These are phyloP conservation scores for Fusarium burgessii DNA, from an alignment of 2,329 filamentous ascomycete species.

Conservation along the genomic window DNA sequence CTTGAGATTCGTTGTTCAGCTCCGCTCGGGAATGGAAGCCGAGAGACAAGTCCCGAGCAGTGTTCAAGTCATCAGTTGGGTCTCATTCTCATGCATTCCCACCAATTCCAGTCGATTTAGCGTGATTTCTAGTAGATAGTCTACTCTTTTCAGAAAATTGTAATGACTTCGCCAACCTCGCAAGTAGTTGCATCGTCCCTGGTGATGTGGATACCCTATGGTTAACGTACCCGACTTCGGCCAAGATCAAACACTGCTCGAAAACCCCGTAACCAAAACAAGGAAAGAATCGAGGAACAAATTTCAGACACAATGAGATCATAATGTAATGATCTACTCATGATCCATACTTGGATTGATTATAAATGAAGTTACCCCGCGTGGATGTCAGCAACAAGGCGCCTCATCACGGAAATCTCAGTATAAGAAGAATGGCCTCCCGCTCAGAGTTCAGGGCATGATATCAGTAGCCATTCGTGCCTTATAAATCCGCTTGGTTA, in stretches of 20 bases:
- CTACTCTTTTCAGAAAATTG: not conserved
- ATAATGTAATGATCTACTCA: not conserved
- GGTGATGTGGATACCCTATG: conserved; percentile 10
- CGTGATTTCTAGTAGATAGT: not conserved
- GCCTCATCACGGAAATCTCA: not conserved
- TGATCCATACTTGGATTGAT: not conserved
- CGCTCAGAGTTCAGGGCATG: not conserved
- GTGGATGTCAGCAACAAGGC: conserved; percentile 7
- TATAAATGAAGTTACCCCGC: conserved; percentile 6
- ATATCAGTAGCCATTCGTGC: not conserved
- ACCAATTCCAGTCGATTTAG: not conserved
- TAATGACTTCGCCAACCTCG: not conserved
- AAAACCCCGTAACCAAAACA: not conserved
- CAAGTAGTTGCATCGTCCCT: not conserved
- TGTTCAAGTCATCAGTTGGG: not conserved
- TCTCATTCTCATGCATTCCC: not conserved
- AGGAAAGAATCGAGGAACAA: not conserved
- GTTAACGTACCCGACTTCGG: not conserved
- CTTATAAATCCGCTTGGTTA: not conserved
- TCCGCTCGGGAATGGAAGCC: not conserved
- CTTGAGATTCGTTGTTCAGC: not conserved
- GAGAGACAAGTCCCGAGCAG: not conserved
- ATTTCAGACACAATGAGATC: not conserved
- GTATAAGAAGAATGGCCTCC: not conserved
- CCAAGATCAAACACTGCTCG: not conserved